Percentiles rank a stretch among this genome's conserved stretches.
Evolutionary conservation across 805 yeast species (phyloP).

Genomic region (Hanseniaspora osmophila): DNA sequence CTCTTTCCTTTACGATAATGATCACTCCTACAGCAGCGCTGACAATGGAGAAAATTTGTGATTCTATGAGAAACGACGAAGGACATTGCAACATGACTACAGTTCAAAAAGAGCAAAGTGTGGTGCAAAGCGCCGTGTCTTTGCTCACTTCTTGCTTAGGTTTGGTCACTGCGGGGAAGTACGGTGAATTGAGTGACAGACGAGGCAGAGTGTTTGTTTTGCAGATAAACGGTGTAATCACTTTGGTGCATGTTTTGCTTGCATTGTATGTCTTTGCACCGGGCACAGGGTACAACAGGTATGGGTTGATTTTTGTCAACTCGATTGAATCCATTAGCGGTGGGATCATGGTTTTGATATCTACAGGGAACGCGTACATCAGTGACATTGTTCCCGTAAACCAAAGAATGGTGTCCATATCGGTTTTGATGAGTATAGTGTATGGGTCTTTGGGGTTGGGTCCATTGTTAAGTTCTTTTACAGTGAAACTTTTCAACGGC

Average conservation of each 20-base stretch:
- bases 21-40: slow-evolving; percentile 27
- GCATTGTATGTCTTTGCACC: slow-evolving; percentile 20
- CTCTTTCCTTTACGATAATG: slow-evolving; percentile 28
- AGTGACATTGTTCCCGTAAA: slow-evolving; percentile 58
- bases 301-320: slow-evolving; percentile 30
- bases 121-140: slow-evolving; percentile 31
- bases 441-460: slow-evolving; percentile 52
- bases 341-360: slow-evolving; percentile 39
- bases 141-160: slow-evolving; percentile 31
- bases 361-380: slow-evolving; percentile 53
- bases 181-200: slow-evolving; percentile 51
- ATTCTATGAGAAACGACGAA: slow-evolving; percentile 18
- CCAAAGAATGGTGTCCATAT: slow-evolving; percentile 42
- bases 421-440: slow-evolving; percentile 38
- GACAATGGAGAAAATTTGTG: slow-evolving; percentile 28
- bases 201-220: slow-evolving; percentile 46
- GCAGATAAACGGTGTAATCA: slow-evolving; percentile 18
- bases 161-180: slow-evolving; percentile 42
- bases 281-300: slow-evolving; percentile 24
- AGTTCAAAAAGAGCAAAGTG: slow-evolving; percentile 34
- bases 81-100: slow-evolving; percentile 24
- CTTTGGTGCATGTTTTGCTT: slow-evolving; percentile 13
- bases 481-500: slow-evolving; percentile 17
- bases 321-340: slow-evolving; percentile 46
- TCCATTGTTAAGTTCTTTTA: slow-evolving; percentile 41